Evolutionary conservation across 148 eudicot genomes (phyloP).

Genomic region (Hydrangea macrophylla): DNA sequence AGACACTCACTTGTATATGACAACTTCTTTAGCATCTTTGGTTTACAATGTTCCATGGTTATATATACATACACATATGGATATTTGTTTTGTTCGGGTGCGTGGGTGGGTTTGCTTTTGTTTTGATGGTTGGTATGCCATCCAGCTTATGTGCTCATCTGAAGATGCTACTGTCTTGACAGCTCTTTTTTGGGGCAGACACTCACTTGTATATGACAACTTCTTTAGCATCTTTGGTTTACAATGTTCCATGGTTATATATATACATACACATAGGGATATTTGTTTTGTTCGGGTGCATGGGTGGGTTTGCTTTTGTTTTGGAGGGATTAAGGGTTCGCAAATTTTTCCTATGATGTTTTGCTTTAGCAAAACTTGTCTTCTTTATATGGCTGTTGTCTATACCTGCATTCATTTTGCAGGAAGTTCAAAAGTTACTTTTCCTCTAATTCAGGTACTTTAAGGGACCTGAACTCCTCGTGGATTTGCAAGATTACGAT

Average conservation of each 20-base stretch:
- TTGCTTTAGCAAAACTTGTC: neutral
- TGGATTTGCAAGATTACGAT: conserved; percentile 42
- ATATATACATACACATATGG: too few relatives aligned
- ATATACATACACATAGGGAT: too few relatives aligned
- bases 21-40: neutral
- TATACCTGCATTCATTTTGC: neutral
- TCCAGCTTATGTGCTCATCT: neutral
- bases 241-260: too few relatives aligned
- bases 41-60: too few relatives aligned
- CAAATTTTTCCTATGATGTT: too few relatives aligned
- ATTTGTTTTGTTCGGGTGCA: too few relatives aligned
- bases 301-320: neutral
- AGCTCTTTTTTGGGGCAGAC: neutral
- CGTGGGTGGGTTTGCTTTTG: too few relatives aligned
- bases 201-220: neutral
- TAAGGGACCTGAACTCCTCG: conserved; percentile 42
- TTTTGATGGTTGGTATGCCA: neutral
- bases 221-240: neutral
- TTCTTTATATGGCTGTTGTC: neutral
- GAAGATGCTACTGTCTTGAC: neutral
- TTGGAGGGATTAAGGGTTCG: neutral
- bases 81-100: too few relatives aligned
- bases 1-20: neutral
- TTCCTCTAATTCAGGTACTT: conserved; percentile 23
- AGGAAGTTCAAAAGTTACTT: neutral